phyloP scores from a whole-genome alignment of 441 rosid species.

The Syzygium syzygioides region DNA sequence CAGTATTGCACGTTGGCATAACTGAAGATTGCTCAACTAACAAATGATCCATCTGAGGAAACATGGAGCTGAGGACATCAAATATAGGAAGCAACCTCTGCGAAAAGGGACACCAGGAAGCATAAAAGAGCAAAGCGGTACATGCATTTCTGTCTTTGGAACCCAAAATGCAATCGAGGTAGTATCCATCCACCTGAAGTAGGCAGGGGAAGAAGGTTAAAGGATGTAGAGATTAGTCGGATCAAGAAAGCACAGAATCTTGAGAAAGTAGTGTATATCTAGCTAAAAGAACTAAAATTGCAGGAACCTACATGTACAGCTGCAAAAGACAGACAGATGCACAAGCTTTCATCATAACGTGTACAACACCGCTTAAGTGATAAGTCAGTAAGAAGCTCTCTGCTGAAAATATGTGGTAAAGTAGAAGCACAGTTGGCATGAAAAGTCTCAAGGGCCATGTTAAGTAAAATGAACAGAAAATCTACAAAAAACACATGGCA shows the following conservation, averaged over 20 bases:
- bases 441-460: not conserved
- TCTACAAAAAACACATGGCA: not conserved
- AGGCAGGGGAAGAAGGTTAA: not conserved
- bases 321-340: not conserved
- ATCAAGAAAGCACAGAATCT: not conserved
- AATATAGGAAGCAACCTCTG: constrained; percentile 33
- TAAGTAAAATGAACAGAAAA: not conserved
- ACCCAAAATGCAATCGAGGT: constrained; percentile 44
- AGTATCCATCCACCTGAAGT: constrained; percentile 62
- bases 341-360: not conserved
- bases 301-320: not conserved
- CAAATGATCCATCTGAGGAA: constrained; percentile 69
- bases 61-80: constrained; percentile 56
- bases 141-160: constrained; percentile 32
- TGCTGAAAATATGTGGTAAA: not conserved
- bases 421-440: not conserved
- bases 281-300: not conserved
- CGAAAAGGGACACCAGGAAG: constrained; percentile 87
- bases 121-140: constrained; percentile 62
- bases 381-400: not conserved
- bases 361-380: not conserved
- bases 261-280: not conserved
- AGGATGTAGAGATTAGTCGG: not conserved
- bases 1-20: constrained; percentile 53
- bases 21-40: constrained; percentile 62